Evolutionary conservation across 2,329 filamentous ascomycete species (phyloP).

Genomic region (Phialophora macrospora): DNA sequence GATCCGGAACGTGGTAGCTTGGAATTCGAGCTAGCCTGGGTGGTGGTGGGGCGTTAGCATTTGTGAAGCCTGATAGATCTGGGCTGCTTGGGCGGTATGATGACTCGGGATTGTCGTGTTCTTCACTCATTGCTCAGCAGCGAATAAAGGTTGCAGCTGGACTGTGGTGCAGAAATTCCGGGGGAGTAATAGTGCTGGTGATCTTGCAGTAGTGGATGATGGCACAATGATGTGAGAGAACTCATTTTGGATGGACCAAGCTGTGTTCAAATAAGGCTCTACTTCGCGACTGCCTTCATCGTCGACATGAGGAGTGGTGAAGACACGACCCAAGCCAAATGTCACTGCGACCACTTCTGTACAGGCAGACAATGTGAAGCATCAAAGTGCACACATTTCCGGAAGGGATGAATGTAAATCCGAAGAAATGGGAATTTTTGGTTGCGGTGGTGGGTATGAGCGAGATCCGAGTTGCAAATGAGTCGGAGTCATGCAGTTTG

Average conservation of each 20-base stretch:
- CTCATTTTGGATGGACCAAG: conserved; percentile 16
- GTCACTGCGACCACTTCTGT: conserved; percentile 1
- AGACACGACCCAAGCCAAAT: background rate
- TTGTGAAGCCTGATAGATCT: conserved; percentile 55
- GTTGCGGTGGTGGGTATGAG: background rate
- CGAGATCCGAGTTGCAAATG: conserved; percentile 5
- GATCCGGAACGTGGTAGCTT: conserved; percentile 40
- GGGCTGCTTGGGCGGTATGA: conserved; percentile 55
- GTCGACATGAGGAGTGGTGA: background rate
- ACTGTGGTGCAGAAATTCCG: conserved; percentile 20
- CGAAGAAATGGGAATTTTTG: background rate
- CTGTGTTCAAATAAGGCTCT: background rate
- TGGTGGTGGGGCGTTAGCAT: conserved; percentile 43
- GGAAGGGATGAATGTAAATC: conserved; percentile 10
- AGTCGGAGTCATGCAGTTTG: background rate
- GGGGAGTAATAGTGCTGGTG: conserved; percentile 16
- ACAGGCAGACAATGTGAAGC: background rate
- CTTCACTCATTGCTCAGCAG: conserved; percentile 37
- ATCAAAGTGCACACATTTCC: background rate
- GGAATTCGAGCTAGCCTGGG: conserved; percentile 44
- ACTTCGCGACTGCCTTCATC: conserved; percentile 3
- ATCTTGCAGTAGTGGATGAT: conserved; percentile 14
- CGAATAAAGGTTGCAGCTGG: conserved; percentile 18
- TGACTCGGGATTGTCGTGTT: conserved; percentile 32
- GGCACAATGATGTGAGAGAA: conserved; percentile 5